These are phyloP conservation scores for Fusarium poae DNA, from an alignment of 2,329 filamentous ascomycete genomes.

Conservation along the genomic window DNA sequence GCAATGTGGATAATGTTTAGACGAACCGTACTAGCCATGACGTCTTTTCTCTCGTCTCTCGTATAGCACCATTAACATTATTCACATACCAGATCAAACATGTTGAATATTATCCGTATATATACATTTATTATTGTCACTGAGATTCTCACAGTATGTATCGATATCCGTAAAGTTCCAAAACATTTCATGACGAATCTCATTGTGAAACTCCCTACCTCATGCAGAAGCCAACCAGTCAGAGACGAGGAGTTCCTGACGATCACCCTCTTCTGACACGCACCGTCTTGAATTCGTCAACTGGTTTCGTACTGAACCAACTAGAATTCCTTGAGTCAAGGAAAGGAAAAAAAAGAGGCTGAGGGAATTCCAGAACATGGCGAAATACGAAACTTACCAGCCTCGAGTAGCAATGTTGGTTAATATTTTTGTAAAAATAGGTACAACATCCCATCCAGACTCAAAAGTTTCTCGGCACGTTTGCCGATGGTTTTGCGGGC, in stretches of 20 bases:
- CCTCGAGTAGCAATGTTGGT: slow-evolving; percentile 11
- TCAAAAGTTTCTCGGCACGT: slow-evolving; percentile 15
- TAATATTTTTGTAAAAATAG: slow-evolving; percentile 3
- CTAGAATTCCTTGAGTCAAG: background rate
- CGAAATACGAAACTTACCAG: slow-evolving; percentile 20
- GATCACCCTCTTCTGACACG: slow-evolving; percentile 38
- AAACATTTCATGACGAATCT: slow-evolving; percentile 29
- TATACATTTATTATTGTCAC: background rate
- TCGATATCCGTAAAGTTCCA: background rate
- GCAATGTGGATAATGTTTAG: slow-evolving; percentile 10
- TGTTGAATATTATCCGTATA: background rate
- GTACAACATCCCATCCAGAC: background rate
- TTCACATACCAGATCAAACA: background rate
- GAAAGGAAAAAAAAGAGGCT: background rate
- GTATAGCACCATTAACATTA: slow-evolving; percentile 5
- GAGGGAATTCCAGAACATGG: slow-evolving; percentile 25
- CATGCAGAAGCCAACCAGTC: slow-evolving; percentile 31
- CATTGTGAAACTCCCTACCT: slow-evolving; percentile 28
- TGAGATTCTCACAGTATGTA: background rate
- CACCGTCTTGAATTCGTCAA: slow-evolving; percentile 29
- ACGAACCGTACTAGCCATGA: slow-evolving; percentile 31
- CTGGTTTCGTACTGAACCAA: slow-evolving; percentile 19
- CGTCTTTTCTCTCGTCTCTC: slow-evolving; percentile 18
- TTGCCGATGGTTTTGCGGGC: slow-evolving; percentile 15
- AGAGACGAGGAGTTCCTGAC: slow-evolving; percentile 34